phyloP scores from a whole-genome alignment of 257 asterid genomes.

The Ophiorrhiza pumila region DNA sequence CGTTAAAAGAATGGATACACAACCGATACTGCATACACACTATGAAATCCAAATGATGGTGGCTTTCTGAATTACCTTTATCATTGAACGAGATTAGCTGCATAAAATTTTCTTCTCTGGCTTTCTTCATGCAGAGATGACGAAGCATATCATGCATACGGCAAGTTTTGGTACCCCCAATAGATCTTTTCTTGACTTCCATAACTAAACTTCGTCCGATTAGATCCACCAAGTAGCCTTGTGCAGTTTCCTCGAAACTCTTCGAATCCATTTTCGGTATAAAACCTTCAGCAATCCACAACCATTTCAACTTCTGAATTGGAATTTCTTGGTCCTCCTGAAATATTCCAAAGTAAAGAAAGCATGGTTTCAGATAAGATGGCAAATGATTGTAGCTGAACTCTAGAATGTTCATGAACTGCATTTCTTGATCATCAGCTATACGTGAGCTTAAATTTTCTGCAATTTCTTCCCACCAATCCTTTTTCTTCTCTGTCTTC shows the following conservation, averaged over 20 bases:
- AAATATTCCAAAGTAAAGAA: constrained; percentile 16
- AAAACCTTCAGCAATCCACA: constrained; percentile 21
- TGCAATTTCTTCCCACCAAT: constrained; percentile 13
- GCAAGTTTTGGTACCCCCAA: constrained; percentile 9
- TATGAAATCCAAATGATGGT: not conserved
- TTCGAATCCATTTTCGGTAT: not conserved
- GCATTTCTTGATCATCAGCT: not conserved
- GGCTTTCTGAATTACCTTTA: not conserved
- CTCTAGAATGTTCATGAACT: constrained; percentile 2
- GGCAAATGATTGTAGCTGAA: not conserved
- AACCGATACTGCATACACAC: not conserved
- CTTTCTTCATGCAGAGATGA: constrained; percentile 13
- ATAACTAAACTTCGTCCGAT: constrained; percentile 5
- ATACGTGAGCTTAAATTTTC: not conserved
- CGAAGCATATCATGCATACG: constrained; percentile 15
- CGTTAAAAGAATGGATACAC: not conserved
- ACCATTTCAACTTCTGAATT: constrained; percentile 3
- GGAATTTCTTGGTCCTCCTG: not conserved
- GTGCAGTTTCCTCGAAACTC: constrained; percentile 9
- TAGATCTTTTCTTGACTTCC: constrained; percentile 6
- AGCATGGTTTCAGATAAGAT: not conserved
- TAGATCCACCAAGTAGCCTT: constrained; percentile 8
- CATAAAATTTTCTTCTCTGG: constrained; percentile 6
- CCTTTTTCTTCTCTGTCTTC: not conserved
- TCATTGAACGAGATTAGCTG: not conserved